Base-by-base conservation (phyloP, 192 early-diverging fungal species). In the Rhizoclosmatium sp. region DNA sequence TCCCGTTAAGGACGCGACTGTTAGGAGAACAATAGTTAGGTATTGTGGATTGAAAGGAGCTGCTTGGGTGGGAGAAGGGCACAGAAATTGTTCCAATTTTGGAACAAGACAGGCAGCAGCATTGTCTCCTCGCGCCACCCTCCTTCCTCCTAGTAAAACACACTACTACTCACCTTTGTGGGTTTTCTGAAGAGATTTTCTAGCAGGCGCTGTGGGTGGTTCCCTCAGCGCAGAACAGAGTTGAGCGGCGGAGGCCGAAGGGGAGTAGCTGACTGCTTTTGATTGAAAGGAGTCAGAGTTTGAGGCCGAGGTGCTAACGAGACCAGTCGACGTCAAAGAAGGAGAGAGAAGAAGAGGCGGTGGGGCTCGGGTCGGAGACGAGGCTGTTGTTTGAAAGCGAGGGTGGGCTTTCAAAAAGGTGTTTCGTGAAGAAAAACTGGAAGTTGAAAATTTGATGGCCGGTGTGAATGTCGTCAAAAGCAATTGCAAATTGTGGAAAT, bases 141-240 rank as follows among this genome's bases (percentile, higher is more conserved):
- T 54, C 16, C 51, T 54, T 16, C 51, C 51, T 7, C 51, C 60
- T 4, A 9, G 9, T 40, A 62, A 62, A 62, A 62, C 9, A 62
- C 7, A 62, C 39, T 54, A 16, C 7, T 21, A 21, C 66, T 47
- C 51, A 76, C 75, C 75, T 76, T 67, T 7, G 41, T 67, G 23
- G 64, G 41, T 19, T 76, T 59, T 66, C 62, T 66, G 75, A 76
- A 76, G 75, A 67, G 75, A 76, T 76, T 76, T 76, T 76, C 75
- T 51, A 54, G 19, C 39, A 48, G 75, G 75, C 75, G 75, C 75
- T 76, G 62, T 62, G 75, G 75, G 75, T 62, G 58, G 14, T 60
- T 76, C 75, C 75, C 75, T 62, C 58, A 76, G 75, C 75, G 75
- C 75, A 31, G 40, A 48, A 46, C 48, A 48, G 51, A 39, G 49